These are phyloP conservation scores for Fusarium dlaminii DNA, from an alignment of 2,329 filamentous ascomycete genomes.

Conservation along the genomic window DNA sequence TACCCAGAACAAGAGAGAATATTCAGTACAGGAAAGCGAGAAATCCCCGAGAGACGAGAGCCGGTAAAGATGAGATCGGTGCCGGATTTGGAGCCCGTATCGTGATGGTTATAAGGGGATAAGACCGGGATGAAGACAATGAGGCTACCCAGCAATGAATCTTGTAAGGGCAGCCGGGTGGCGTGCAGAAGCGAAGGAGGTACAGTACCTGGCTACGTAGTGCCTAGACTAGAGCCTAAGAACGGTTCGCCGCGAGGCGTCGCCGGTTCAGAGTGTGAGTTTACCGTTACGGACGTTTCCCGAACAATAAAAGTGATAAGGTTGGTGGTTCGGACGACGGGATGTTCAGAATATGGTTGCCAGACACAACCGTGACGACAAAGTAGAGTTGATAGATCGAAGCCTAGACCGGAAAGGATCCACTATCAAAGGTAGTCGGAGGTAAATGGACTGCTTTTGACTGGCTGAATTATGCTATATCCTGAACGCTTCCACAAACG, in stretches of 20 bases:
- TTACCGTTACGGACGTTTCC: conserved; percentile 37
- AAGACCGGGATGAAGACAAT: conserved; percentile 7
- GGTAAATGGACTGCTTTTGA: conserved; percentile 30
- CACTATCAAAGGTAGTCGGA: conserved; percentile 32
- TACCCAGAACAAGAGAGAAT: conserved; percentile 34
- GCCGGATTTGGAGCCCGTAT: conserved; percentile 20
- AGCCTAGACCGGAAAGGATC: conserved; percentile 36
- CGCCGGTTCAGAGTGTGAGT: conserved; percentile 19
- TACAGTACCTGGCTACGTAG: conserved; percentile 10
- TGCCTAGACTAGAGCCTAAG: background rate
- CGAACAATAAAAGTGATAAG: conserved; percentile 27
- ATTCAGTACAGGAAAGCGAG: conserved; percentile 33
- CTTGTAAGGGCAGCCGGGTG: conserved; percentile 23
- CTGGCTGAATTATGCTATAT: conserved; percentile 28
- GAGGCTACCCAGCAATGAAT: conserved; percentile 30
- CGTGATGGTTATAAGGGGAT: conserved; percentile 19
- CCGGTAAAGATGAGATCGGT: conserved; percentile 13
- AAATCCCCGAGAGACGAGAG: conserved; percentile 32
- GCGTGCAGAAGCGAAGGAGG: conserved; percentile 23
- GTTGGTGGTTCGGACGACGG: conserved; percentile 41
- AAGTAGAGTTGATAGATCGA: conserved; percentile 30
- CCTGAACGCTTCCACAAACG: conserved; percentile 4
- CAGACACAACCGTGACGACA: conserved; percentile 32
- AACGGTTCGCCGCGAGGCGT: conserved; percentile 23
- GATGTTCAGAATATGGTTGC: conserved; percentile 38